phyloP scores from a whole-genome alignment of 805 yeast species.

The Starmerella ratchasimensis region DNA sequence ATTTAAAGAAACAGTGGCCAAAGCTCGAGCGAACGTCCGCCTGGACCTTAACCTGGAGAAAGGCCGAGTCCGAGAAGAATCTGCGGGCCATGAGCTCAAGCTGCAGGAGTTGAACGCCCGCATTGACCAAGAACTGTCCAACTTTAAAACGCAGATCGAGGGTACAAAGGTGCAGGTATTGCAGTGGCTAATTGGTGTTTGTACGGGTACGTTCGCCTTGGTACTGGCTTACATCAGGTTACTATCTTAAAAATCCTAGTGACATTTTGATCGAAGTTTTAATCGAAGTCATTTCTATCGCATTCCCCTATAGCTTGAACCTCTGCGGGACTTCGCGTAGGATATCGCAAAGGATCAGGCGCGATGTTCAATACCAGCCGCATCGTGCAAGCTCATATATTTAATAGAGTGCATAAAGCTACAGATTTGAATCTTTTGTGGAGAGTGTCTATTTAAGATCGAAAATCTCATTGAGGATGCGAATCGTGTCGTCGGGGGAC shows the following conservation, averaged over 20 bases:
- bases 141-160: constrained; percentile 90
- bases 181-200: constrained; percentile 97
- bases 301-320: not conserved
- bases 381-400: no score
- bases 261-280: no score
- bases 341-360: no score
- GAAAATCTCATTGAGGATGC: constrained; percentile 72
- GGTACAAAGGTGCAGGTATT: constrained; percentile 90
- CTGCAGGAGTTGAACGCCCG: constrained; percentile 90
- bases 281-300: no score
- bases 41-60: constrained; percentile 85
- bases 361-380: no score
- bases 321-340: no score
- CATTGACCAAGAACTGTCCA: constrained; percentile 88
- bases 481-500: constrained; percentile 78
- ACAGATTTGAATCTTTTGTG: no score
- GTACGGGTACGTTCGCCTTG: constrained; percentile 94
- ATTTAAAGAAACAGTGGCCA: constrained; percentile 81
- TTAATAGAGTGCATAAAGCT: no score
- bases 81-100: constrained; percentile 81
- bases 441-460: no score
- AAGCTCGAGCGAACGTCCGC: constrained; percentile 77
- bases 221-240: constrained; percentile 83
- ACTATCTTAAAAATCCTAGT: constrained; percentile 44
- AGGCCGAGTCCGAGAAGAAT: constrained; percentile 89